Evolutionary conservation across 495 filamentous ascomycete species (phyloP).

Genomic region (Tetracladium marchalianum): DNA sequence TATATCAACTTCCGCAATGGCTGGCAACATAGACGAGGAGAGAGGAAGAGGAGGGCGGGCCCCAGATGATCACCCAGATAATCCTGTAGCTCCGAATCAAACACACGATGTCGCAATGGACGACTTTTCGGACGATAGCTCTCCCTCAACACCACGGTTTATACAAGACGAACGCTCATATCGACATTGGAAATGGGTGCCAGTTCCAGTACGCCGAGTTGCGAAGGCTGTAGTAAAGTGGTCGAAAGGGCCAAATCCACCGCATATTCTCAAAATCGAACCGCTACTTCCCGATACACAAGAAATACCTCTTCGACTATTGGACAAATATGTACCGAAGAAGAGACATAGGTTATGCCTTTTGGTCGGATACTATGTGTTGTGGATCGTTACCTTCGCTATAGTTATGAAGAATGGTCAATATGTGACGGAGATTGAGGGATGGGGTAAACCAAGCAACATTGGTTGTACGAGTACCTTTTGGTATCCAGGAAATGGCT

Average conservation of each 20-base stretch:
- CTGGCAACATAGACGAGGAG: slow-evolving; percentile 6
- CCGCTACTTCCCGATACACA: slow-evolving; percentile 63
- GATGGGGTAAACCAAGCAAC: slow-evolving; percentile 52
- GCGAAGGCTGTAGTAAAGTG: slow-evolving; percentile 41
- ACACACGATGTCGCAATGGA: slow-evolving; percentile 13
- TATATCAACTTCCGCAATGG: too few species aligned
- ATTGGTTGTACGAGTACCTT: slow-evolving; percentile 58
- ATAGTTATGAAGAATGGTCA: slow-evolving; percentile 55
- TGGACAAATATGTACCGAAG: slow-evolving; percentile 56
- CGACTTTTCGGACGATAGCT: slow-evolving; percentile 16
- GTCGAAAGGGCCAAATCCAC: slow-evolving; percentile 61
- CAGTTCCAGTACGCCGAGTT: slow-evolving; percentile 33
- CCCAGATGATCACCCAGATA: slow-evolving; percentile 15
- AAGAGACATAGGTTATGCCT: slow-evolving; percentile 47
- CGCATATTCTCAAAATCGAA: slow-evolving; percentile 51
- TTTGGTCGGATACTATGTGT: slow-evolving; percentile 49
- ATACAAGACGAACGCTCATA: slow-evolving; percentile 27
- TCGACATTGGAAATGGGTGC: slow-evolving; percentile 34
- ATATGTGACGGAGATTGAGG: slow-evolving; percentile 53
- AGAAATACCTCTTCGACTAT: slow-evolving; percentile 51
- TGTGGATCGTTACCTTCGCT: slow-evolving; percentile 67
- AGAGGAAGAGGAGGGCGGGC: slow-evolving; percentile 2
- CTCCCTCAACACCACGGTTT: slow-evolving; percentile 27
- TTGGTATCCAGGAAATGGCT: slow-evolving; percentile 62
- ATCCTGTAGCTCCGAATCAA: slow-evolving; percentile 15